Conservation (phyloP, 1,284 basidiomycete genomes). For the Sanghuangporus baumii region DNA sequence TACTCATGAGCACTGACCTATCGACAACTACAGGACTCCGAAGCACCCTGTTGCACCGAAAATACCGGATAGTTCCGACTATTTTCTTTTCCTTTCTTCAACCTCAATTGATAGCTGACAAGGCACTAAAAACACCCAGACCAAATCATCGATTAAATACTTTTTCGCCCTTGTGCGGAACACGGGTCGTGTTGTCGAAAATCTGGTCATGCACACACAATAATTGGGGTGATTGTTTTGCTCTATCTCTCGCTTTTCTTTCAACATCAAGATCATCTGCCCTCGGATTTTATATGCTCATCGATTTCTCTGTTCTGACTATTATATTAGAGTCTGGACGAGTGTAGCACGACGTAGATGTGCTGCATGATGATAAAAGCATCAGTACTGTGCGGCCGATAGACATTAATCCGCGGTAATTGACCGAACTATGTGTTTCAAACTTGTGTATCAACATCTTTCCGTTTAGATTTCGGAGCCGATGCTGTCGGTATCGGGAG, state of each 20-base stretch:
- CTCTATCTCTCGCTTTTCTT: too few species aligned
- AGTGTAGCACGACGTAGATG: too few species aligned
- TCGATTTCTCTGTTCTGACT: neutral
- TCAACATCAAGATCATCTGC: neutral
- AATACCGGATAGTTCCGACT: neutral
- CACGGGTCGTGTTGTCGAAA: too few species aligned
- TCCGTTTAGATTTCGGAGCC: too few species aligned
- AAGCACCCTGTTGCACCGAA: neutral
- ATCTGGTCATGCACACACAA: neutral
- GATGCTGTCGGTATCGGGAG: too few species aligned
- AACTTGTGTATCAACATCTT: too few species aligned
- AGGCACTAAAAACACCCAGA: neutral
- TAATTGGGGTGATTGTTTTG: neutral
- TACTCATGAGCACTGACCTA: neutral
- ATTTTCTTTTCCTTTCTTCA: too few species aligned
- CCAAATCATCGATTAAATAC: neutral
- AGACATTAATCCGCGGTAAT: too few species aligned
- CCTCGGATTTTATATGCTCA: neutral
- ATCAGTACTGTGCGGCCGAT: too few species aligned
- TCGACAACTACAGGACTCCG: neutral
- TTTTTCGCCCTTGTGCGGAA: neutral
- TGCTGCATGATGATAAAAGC: too few species aligned
- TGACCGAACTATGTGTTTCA: too few species aligned
- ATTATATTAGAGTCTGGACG: neutral
- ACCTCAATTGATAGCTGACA: too few species aligned